phyloP scores from a whole-genome alignment of 2,329 filamentous ascomycete genomes.

The Tolypocladium album region DNA sequence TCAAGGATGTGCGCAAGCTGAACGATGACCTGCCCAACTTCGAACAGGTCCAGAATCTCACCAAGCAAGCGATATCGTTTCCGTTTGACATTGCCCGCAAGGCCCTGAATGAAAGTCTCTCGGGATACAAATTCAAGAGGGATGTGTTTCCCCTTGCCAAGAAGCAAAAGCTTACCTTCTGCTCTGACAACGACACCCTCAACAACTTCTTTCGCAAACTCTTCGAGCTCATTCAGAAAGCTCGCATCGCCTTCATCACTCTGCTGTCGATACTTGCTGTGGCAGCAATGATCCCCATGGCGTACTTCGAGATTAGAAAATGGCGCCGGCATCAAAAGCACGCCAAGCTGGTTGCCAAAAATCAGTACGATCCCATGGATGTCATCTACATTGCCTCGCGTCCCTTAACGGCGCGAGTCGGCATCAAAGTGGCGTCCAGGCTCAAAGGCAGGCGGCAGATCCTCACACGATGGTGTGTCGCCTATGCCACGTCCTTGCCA shows the following conservation, averaged over 20 bases:
- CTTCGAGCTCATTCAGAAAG: conserved; percentile 52
- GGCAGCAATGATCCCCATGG: conserved; percentile 67
- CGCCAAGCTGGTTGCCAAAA: conserved; percentile 51
- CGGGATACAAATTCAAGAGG: conserved; percentile 67
- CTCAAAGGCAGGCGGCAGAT: conserved; percentile 59
- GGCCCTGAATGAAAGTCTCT: conserved; percentile 60
- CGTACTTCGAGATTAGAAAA: conserved; percentile 65
- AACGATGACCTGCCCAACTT: conserved; percentile 78
- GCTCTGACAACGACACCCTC: conserved; percentile 74
- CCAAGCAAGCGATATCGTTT: conserved; percentile 58
- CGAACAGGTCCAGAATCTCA: conserved; percentile 71
- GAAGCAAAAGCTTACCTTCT: conserved; percentile 78
- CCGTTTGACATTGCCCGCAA: conserved; percentile 75
- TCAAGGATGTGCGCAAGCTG: conserved; percentile 58
- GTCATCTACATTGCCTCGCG: conserved; percentile 79
- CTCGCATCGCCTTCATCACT: conserved; percentile 66
- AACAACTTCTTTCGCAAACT: conserved; percentile 73
- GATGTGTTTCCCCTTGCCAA: conserved; percentile 70
- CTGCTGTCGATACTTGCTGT: conserved; percentile 62
- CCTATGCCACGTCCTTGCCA: conserved; percentile 75
- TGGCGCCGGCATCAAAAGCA: conserved; percentile 65
- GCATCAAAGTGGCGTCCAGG: conserved; percentile 57
- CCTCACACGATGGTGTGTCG: conserved; percentile 70
- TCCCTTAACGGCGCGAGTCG: conserved; percentile 61
- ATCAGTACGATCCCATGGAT: conserved; percentile 72